phyloP scores from a whole-genome alignment of 148 eudicot genomes.

The Fagopyrum esculentum region DNA sequence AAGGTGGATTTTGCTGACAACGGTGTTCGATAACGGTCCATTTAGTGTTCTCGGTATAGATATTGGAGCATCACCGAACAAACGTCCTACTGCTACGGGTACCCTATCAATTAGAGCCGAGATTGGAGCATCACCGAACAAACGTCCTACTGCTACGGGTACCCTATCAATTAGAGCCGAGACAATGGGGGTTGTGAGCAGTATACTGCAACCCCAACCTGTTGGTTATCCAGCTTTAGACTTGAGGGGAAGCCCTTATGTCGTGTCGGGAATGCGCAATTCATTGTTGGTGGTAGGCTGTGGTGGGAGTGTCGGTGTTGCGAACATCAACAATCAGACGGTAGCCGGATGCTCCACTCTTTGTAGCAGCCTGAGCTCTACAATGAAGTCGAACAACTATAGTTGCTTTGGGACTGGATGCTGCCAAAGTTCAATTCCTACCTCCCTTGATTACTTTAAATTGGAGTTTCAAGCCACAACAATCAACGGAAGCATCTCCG shows the following conservation, averaged over 20 bases:
- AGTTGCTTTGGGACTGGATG: not conserved
- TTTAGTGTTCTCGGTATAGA: not conserved
- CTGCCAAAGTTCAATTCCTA: not conserved
- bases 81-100: too few species aligned
- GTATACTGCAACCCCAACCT: too few species aligned
- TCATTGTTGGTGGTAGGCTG: not conserved
- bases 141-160: too few species aligned
- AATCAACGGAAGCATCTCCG: not conserved
- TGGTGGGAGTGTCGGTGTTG: not conserved
- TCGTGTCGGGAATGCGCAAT: not conserved
- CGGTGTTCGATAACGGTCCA: too few species aligned
- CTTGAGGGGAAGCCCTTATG: not conserved
- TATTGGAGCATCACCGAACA: not conserved
- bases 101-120: too few species aligned
- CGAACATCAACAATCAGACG: not conserved
- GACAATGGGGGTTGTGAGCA: too few species aligned
- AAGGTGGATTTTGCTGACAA: too few species aligned
- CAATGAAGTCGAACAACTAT: not conserved
- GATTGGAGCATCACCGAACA: not conserved
- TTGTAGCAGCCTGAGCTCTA: not conserved
- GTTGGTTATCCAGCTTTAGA: not conserved
- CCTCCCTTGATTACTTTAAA: not conserved
- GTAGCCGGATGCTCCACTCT: not conserved
- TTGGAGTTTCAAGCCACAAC: not conserved
- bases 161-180: too few species aligned